Evolutionary conservation across 176 grass and related monocot species (phyloP), one percentile per base, ranked within the genome.

Genomic region (Triticum aestivum): DNA sequence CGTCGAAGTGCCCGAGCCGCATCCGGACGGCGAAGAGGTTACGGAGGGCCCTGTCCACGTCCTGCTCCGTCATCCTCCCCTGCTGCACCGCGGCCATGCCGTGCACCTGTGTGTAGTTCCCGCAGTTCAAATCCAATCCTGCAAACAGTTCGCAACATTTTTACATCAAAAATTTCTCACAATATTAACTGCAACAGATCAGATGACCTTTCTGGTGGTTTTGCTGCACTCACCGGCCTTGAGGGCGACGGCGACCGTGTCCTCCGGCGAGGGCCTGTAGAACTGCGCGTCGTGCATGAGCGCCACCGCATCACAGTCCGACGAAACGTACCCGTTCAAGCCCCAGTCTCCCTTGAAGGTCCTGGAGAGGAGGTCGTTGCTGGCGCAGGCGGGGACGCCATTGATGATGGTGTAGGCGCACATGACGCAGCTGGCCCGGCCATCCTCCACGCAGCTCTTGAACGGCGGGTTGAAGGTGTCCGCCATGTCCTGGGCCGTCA

Each of bases 381-480:
- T 92, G 4, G 89, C 93, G 26, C 93, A 98, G 1, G 87, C 92
- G 0, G 95, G 95, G 0, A 91, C 85, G 15, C 95, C 95, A 5
- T 98, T 95, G 59, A 95, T 76, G n/a, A 7, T 72, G 12, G 92
- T 98, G 91, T 95, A 98, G 0, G 91, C 92, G 67, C 95, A 95
- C 95, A 98, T 95, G 65, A 98, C 51, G 66, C 95, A 87, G 79
- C 67, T 94, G 8, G 88, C 95, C 73, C 39, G 61, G 13, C 90
- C 95, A 0, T 97, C 92, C 37, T 73, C 76, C 2, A 97, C 85
- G 69, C 92, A 94, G 74, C 90, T 97, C 72, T 24, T 82, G 90
- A 97, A 97, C 10, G 92, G 95, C 34, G 88, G 90, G 76, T 97
- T 89, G 84, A 80, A 97, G 0, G 90, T 97, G 81, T 97, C 95